Evolutionary conservation across 768 basidiomycete genomes (phyloP).

Genomic region (Grammothele lineata): DNA sequence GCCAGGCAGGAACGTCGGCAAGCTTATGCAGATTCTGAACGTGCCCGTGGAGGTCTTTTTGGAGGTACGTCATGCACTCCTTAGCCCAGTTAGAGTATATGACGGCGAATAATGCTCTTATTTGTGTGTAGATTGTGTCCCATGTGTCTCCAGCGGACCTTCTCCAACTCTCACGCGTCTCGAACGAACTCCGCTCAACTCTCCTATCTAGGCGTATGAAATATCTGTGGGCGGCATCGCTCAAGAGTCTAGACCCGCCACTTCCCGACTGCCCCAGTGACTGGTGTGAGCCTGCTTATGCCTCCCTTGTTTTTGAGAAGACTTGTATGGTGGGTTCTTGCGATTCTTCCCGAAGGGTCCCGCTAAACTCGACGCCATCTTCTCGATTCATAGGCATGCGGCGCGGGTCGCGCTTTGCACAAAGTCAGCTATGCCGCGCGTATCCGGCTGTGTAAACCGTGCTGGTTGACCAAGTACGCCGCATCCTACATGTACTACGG

Average conservation of each 20-base stretch:
- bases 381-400: neutral
- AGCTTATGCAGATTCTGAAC: neutral
- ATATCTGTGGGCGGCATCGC: neutral
- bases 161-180: constrained; percentile 1
- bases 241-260: neutral
- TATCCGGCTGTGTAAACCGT: neutral
- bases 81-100: neutral
- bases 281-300: constrained; percentile 1
- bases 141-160: constrained; percentile 3
- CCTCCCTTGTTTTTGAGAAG: neutral
- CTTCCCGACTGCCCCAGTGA: constrained; percentile 3
- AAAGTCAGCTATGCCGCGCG: neutral
- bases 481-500: no score
- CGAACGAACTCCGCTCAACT: neutral
- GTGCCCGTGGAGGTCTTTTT: neutral
- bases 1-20: neutral
- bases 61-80: neutral
- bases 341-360: no score
- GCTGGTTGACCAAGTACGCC: neutral
- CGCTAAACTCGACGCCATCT: no score
- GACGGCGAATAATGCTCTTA: neutral
- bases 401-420: neutral
- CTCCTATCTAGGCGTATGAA: neutral
- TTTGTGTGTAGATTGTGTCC: neutral
- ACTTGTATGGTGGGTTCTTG: neutral